Base-by-base conservation (phyloP, 768 basidiomycete species). In the Postia placenta region DNA sequence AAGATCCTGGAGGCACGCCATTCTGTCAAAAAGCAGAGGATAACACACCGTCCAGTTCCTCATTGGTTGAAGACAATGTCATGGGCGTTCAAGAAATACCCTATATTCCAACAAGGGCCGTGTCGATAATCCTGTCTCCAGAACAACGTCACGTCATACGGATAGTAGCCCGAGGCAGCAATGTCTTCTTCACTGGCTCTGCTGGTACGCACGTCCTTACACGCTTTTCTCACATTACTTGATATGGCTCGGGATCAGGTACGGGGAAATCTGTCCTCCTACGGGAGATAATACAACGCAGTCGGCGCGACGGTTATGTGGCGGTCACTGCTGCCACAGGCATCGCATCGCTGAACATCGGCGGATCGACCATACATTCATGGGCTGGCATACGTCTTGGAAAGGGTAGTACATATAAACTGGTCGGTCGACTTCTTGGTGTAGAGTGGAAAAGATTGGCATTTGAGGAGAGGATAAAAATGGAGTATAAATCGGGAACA, bases 111-210 rank as follows among this genome's bases (percentile, higher is more conserved):
- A n/a, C n/a, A n/a, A n/a, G n/a, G n/a, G n/a, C n/a, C n/a, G n/a
- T n/a, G n/a, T n/a, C n/a, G n/a, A 15, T n/a, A 15, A 37, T 49
- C 17, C 15, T 85, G 11, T 83, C 82, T 11, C 59, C 64, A 4
- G 79, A 83, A 59, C 83, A 85, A 61, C 61, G 56, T 40, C 42
- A 45, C 2, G 75, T 85, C 4, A 60, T 84, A 5, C 55, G 68
- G 12, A 65, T 60, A 55, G 86, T 92, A 5, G 73, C 78, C 38
- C 67, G 67, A 11, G 80, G 82, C 2, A 66, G 75, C 53, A 90
- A 70, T 57, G 79, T 92, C 6, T 92, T 92, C 66, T 92, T 92
- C 63, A 92, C 90, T 0, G 91, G 91, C 1, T 85, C 86, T n/a
- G 91, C 91, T 45, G 89, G 88, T 83, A 47, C 23, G 62, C 24